Evolutionary conservation across 768 basidiomycete genomes (phyloP).

Genomic region (Russula sp.): DNA sequence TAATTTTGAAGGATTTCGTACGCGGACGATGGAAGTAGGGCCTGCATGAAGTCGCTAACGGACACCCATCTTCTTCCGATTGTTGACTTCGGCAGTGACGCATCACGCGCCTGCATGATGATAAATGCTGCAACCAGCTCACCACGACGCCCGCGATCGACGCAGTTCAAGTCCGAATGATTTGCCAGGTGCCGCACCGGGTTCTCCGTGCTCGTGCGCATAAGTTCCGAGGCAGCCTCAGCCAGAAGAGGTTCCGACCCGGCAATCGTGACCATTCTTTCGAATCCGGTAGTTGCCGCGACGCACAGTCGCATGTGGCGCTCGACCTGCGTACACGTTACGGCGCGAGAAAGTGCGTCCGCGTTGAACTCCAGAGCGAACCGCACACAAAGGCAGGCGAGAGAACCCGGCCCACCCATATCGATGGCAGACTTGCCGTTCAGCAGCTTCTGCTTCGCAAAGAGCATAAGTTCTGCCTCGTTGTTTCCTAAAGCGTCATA

Average conservation of each 20-base stretch:
- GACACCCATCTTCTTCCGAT: neutral
- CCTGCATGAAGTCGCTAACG: neutral
- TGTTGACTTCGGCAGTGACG: neutral
- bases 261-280: too few relatives aligned
- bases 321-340: neutral
- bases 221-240: too few relatives aligned
- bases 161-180: neutral
- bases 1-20: neutral
- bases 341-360: neutral
- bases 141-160: neutral
- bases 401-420: neutral
- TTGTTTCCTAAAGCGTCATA: too few relatives aligned
- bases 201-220: too few relatives aligned
- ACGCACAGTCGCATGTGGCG: neutral
- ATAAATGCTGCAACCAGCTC: neutral
- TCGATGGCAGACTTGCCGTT: too few relatives aligned
- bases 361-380: neutral
- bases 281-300: too few relatives aligned
- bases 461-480: too few relatives aligned
- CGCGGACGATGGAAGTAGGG: neutral
- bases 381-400: neutral
- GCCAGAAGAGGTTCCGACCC: too few relatives aligned
- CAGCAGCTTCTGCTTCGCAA: neutral
- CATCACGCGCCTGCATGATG: neutral
- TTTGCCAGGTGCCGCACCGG: neutral